Percentiles rank a stretch among this genome's conserved stretches.
phyloP scores from a whole-genome alignment of 2,329 filamentous ascomycete species.

The Pseudogymnoascus sp. region DNA sequence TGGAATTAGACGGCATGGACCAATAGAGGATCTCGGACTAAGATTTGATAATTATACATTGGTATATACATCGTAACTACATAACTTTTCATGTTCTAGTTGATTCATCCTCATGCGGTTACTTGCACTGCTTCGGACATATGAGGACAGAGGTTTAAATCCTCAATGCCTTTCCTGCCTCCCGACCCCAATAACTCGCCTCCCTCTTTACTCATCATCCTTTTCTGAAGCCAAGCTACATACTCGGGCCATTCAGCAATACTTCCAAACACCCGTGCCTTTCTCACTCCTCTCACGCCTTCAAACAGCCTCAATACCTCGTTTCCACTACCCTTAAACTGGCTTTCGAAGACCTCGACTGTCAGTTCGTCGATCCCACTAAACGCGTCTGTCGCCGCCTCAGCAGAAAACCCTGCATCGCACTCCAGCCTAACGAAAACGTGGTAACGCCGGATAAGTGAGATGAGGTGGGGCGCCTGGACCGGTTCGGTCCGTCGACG shows the following conservation, averaged over 20 bases:
- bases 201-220: conserved; percentile 20
- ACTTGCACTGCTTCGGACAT: neutral
- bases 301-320: conserved; percentile 38
- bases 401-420: conserved; percentile 38
- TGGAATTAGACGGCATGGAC: conserved; percentile 86
- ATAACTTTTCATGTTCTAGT: neutral
- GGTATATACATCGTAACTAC: conserved; percentile 8
- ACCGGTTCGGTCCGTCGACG: conserved; percentile 31
- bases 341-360: conserved; percentile 43
- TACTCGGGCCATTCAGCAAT: conserved; percentile 24
- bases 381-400: conserved; percentile 38
- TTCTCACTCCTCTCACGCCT: conserved; percentile 38
- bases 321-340: conserved; percentile 37
- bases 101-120: neutral
- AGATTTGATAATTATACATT: neutral
- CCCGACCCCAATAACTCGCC: neutral
- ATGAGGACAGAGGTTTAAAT: neutral
- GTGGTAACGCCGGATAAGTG: conserved; percentile 37
- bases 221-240: conserved; percentile 23
- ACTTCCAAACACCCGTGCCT: conserved; percentile 33
- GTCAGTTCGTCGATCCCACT: conserved; percentile 39
- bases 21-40: conserved; percentile 20
- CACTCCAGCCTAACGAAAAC: conserved; percentile 42
- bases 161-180: neutral
- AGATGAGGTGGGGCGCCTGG: conserved; percentile 25